Base-by-base conservation (phyloP, 2,329 filamentous ascomycete species). In the Monilinia polystroma region DNA sequence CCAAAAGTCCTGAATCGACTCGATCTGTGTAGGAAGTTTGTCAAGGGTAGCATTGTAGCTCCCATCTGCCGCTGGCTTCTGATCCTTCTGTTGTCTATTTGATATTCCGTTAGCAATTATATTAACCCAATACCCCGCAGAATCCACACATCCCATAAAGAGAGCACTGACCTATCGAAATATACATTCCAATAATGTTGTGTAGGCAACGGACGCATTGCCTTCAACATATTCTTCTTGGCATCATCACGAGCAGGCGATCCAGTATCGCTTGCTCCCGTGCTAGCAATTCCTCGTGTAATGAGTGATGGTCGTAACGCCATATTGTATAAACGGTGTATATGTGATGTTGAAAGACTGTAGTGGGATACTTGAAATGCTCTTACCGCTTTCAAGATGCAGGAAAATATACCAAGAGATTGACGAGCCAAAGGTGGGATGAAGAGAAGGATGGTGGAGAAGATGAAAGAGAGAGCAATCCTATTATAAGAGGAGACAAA, bases 1-100 rank as follows among this genome's bases (percentile, higher is more conserved):
- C 87, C 90, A 93, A 78, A 93, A 93, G 76, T 93, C 91, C 84
- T 93, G 91, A 54, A 93, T 86, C 26, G 90, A 91, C 81, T 91
- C 90, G 78, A 93, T 88, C 78, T 86, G 84, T 59, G 80, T 79
- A 73, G 84, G 85, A 29, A 89, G 83, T 79, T 87, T 83, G 76
- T 89, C 85, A 56, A 89, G 83, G 70, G 74, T 75, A 23, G 72
- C 74, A 32, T 66, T 73, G 65, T 76, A 76, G 18, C 66, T 70
- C 6, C 74, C 74, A 73, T 75, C 74, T 60, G 70, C 35, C 77
- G 68, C 78, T 77, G 70, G 38, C 75, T 72, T 66, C 41, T 72
- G 71, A 18, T 77, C 74, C 53, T 76, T 76, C 51, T 75, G 75
- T 59, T 75, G 74, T 66, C 76, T 77, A 53, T 56, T 32, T 32